Evolutionary conservation across 2,329 filamentous ascomycete genomes (phyloP).

Genomic region (Arachnomyces sp.): DNA sequence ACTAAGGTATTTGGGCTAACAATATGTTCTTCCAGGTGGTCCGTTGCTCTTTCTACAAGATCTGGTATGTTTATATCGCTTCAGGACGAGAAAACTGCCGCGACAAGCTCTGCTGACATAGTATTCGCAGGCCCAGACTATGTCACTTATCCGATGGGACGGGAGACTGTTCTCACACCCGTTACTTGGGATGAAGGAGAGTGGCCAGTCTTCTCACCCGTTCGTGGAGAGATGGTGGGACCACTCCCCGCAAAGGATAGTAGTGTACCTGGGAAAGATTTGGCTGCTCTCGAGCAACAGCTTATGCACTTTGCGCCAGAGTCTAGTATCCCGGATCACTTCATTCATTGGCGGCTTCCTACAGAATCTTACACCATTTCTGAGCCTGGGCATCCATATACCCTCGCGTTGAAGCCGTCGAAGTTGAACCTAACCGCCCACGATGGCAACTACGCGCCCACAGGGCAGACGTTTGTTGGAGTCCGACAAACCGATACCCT

Average conservation of each 20-base stretch:
- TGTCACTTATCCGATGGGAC: constrained; percentile 44
- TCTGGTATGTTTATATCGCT: constrained; percentile 24
- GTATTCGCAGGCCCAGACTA: constrained; percentile 18
- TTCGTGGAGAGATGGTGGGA: constrained; percentile 40
- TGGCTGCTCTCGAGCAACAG: constrained; percentile 36
- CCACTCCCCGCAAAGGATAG: constrained; percentile 28
- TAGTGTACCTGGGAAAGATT: constrained; percentile 33
- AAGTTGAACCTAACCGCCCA: constrained; percentile 30
- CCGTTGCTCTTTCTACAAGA: constrained; percentile 39
- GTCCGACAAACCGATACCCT: constrained; percentile 4
- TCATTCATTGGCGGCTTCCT: constrained; percentile 49
- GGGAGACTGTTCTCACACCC: constrained; percentile 44
- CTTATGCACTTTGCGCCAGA: constrained; percentile 37
- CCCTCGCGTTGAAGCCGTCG: constrained; percentile 41
- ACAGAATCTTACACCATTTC: constrained; percentile 39
- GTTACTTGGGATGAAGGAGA: constrained; percentile 42
- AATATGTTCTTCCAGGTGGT: constrained; percentile 33
- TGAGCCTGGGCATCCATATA: constrained; percentile 31
- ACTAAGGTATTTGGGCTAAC: not conserved
- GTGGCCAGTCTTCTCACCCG: constrained; percentile 40
- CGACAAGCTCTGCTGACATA: not conserved
- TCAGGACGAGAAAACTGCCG: no score
- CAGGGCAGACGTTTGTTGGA: constrained; percentile 2
- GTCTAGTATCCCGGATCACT: constrained; percentile 42
- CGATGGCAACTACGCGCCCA: not conserved